Conservation (phyloP, 129 eudicot species). For the Pulicaria dysenterica region DNA sequence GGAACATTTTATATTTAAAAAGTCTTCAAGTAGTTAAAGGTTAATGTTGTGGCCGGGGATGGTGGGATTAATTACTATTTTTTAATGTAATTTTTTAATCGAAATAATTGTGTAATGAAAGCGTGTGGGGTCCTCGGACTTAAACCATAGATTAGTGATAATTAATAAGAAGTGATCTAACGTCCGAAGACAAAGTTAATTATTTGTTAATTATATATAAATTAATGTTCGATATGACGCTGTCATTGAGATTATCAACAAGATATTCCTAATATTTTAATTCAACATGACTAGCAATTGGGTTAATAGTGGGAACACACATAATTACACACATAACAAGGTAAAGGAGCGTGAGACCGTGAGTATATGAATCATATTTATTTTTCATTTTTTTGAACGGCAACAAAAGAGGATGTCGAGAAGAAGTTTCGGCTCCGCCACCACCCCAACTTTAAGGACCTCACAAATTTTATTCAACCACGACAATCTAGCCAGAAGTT, state of each 20-base stretch:
- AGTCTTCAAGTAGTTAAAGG: not conserved
- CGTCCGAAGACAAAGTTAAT: conserved; percentile 42
- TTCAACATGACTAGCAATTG: conserved; percentile 23
- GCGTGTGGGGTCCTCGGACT: conserved; percentile 44
- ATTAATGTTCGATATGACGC: conserved; percentile 5
- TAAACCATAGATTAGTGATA: conserved; percentile 32
- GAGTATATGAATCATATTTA: too few relatives aligned
- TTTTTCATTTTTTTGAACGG: too few relatives aligned
- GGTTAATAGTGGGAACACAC: conserved; percentile 30
- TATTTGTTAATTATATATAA: not conserved
- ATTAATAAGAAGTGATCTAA: conserved; percentile 26
- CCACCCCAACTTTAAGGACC: too few relatives aligned
- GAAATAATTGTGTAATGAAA: conserved; percentile 28
- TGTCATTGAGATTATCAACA: conserved; percentile 40
- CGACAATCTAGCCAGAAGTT: too few relatives aligned
- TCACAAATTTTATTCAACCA: too few relatives aligned
- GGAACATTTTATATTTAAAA: too few relatives aligned
- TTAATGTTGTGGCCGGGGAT: not conserved
- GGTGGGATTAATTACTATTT: too few relatives aligned
- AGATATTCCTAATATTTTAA: conserved; percentile 35
- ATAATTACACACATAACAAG: conserved; percentile 34
- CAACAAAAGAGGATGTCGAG: too few relatives aligned
- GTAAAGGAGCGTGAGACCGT: conserved; percentile 23
- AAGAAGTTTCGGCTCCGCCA: too few relatives aligned
- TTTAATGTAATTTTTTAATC: not conserved